Evolutionary conservation across 2,329 filamentous ascomycete genomes (phyloP), one percentile per base, ranked within the genome.

Genomic region (Diaporthe citriasiana): DNA sequence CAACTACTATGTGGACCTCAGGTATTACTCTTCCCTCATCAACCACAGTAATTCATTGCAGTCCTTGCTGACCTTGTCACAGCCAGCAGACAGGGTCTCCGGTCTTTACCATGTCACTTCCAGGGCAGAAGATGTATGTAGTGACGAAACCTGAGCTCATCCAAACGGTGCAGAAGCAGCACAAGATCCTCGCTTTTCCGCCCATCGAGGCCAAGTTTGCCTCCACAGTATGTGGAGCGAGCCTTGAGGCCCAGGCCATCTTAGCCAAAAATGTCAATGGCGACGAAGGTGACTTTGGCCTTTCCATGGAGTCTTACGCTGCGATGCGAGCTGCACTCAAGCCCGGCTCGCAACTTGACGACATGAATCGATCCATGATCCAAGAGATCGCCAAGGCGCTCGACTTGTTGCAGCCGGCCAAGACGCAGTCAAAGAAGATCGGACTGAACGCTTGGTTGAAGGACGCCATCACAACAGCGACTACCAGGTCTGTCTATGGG

Each of bases 111-210:
- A 75, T 87, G 30, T 74, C 81, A 3, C 78, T 87, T 47, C 83
- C 84, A 1, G 83, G 84, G 5, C 79, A 82, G 40, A 83, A 84
- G 66, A 79, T 86, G 66, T 87, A 87, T 63, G 79, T 87, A 13
- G 80, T 86, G 17, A 83, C 83, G 13, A 80, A 79, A 1, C 79
- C 82, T 0, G 74, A 81, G 0, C 76, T 87, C 27, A 82, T 87
- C 35, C 79, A 82, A 12, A 72, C 59, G 0, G 80, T 85, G 3
- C 84, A 87, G 72, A 83, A 81, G 53, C 82, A 84, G 73, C 78
- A 78, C 70, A 83, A 82, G 69, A 76, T 74, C 1, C 74, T 83
- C 9, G 82, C 82, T 0, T 87, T 86, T 65, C 80, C 81, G 3
- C 82, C 84, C 0, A 82, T 86, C 33, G 79, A 79, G 56, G 82